Evolutionary conservation across 768 basidiomycete species (phyloP), one percentile per base, ranked within the genome.

Genomic region (Infundibulicybe gibba): DNA sequence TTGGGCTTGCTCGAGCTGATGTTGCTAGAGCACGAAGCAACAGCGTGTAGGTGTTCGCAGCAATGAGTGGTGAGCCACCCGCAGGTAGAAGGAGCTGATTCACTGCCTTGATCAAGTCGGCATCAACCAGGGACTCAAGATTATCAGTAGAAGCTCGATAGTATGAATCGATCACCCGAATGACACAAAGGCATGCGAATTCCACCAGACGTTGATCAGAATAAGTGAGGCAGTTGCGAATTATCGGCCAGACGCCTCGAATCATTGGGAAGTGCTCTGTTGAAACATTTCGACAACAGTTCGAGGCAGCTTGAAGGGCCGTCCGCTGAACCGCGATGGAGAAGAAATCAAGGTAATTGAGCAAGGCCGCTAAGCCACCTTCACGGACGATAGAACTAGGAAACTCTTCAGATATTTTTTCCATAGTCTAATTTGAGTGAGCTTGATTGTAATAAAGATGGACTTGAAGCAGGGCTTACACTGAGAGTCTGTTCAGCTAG

Each of bases 321-420:
- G 94, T 98, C 42, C 97, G 81, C 63, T 99, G 97, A 11, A 97
- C 94, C 25, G 94, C 90, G 57, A 94, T 97, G 13, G 92, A 94
- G 70, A 98, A 98, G 71, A 99, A 99, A 69, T 98, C 95, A 56
- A 99, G 83, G 66, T 90, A 97, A 62, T 90, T 93, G 57, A 98
- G 81, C 33, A 98, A 72, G 20, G 95, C 94, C 9, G 89, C 82
- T 15, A 99, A 76, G 20, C 97, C 97, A 43, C 93, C 93, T 69
- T 97, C 97, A 46, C 93, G 85, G 17, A 97, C 94, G 55, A 99
- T 97, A 13, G 94, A 84, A 53, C 88, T 87, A 1, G 97, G 94
- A 54, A 94, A 94, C 65, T 98, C 97, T 62, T 95, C 93, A 3
- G 95, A 95, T 32, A 99, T 94, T 71, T 99, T 99, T 71, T 97